Percentiles rank a stretch among this genome's conserved stretches.
Conservation (phyloP, 1,284 basidiomycete species). For the Ustilago bromivora region DNA sequence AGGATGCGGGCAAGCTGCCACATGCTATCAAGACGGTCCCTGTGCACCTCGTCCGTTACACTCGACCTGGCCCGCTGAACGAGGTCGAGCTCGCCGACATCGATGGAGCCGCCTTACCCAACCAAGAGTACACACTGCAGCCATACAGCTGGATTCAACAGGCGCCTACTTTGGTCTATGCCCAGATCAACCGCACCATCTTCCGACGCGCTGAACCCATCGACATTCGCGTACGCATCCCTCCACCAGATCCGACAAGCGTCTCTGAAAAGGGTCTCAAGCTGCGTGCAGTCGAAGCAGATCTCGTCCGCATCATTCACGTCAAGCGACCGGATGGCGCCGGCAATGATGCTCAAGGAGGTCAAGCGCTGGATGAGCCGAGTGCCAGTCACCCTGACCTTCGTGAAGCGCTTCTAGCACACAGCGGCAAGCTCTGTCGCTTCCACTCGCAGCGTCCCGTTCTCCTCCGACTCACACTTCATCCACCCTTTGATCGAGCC, state of each 20-base stretch:
- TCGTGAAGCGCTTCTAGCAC: constrained; percentile 59
- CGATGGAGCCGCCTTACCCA: constrained; percentile 26
- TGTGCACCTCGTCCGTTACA: constrained; percentile 64
- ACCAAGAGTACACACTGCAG: constrained; percentile 40
- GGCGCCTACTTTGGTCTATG: constrained; percentile 48
- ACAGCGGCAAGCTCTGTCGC: constrained; percentile 66
- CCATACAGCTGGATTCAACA: constrained; percentile 57
- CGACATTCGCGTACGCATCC: constrained; percentile 61
- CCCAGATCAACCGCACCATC: constrained; percentile 62
- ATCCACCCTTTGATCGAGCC: constrained; percentile 61
- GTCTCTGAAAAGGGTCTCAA: constrained; percentile 58
- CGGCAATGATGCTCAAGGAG: background rate
- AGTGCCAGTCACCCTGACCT: constrained; percentile 4
- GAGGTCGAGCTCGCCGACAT: constrained; percentile 28
- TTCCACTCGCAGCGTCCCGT: constrained; percentile 61
- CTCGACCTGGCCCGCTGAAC: constrained; percentile 46
- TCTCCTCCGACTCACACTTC: constrained; percentile 57
- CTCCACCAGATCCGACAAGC: constrained; percentile 50
- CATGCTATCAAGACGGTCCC: constrained; percentile 43
- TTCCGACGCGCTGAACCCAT: constrained; percentile 66
- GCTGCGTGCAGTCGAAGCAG: constrained; percentile 63
- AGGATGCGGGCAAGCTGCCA: constrained; percentile 22
- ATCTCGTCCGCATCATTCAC: constrained; percentile 59
- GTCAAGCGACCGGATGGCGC: constrained; percentile 23
- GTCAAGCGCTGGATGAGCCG: background rate